Evolutionary conservation across 164 flowering plant species (phyloP).

Genomic region (Cinnamomum micranthum): DNA sequence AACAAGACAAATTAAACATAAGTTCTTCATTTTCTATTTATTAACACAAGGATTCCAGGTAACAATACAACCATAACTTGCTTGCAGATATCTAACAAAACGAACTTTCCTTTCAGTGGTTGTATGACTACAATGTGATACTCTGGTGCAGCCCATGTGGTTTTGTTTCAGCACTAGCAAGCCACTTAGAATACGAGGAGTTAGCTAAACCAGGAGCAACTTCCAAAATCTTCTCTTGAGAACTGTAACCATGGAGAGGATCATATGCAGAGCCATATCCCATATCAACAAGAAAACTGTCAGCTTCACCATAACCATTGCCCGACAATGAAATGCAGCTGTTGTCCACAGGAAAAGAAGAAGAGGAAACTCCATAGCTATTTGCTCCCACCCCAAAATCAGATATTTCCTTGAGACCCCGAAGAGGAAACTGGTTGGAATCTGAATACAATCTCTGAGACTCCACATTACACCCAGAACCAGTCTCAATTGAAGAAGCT

Average conservation of each 20-base stretch:
- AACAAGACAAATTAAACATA: background rate
- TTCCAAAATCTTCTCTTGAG: constrained; percentile 1
- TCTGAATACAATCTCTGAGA: background rate
- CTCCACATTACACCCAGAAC: background rate
- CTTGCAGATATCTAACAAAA: background rate
- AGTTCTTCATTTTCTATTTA: background rate
- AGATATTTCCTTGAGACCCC: background rate
- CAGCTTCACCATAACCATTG: background rate
- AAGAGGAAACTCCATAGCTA: constrained; percentile 6
- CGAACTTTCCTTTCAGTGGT: background rate
- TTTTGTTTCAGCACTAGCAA: background rate
- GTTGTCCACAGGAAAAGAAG: background rate
- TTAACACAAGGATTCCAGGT: background rate
- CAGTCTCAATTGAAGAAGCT: background rate
- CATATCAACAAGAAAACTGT: background rate
- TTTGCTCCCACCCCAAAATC: background rate
- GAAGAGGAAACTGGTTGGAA: background rate
- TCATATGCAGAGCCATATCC: background rate
- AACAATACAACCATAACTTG: background rate
- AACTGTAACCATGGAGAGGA: constrained; percentile 9
- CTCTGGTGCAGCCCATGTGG: constrained; percentile 11
- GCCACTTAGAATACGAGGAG: constrained; percentile 2
- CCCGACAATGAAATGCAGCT: background rate
- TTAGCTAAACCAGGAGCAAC: background rate
- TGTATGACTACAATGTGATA: background rate